Base-by-base conservation (phyloP, 768 basidiomycete species). In the Suillus spraguei region DNA sequence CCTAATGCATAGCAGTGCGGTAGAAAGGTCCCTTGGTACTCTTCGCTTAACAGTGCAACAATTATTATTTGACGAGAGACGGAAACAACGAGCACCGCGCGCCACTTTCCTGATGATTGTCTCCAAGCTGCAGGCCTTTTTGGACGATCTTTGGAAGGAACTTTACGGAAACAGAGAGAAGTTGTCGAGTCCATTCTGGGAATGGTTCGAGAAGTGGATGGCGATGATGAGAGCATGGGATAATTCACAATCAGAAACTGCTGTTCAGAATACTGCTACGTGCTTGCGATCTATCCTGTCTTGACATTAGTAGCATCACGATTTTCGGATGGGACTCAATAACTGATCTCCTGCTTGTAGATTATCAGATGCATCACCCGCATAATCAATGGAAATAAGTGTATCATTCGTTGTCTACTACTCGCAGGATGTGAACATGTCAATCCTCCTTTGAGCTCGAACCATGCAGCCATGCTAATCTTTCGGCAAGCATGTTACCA, bases 201-300 rank as follows among this genome's bases (percentile, higher is more conserved):
- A 58, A 32, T 58, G 56, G 56, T 58, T 58, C 24, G 56, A 58
- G 39, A 58, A 58, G 17, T 58, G 56, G 56, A 58, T 41, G 56
- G 17, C 56, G 17, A 58, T 58, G 56, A 58, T 58, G 56, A 58
- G 56, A 22, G 56, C 39, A 41, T 41, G 39, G 56, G 56, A 58
- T n/a, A 58, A 41, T n/a, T 58, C 56, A 4, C 56, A 58, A 32
- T 28, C 56, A 32, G 56, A 58, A 17, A 24, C 56, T 41, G 56
- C 39, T 28, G 39, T 41, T 16, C 56, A 41, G 6, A 41, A 58
- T 32, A 28, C 28, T 13, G 24, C 56, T 20, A 28, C 56, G 28
- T 58, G 56, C 24, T 17, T 58, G 28, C 39, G 9, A n/a, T 58
- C 56, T 17, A 58, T 58, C 17, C 24, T 58, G 41, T 58, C 56